Evolutionary conservation across 192 early-diverging fungal genomes (phyloP), one percentile per base, ranked within the genome.

Genomic region (Martensiomyces pterosporus): DNA sequence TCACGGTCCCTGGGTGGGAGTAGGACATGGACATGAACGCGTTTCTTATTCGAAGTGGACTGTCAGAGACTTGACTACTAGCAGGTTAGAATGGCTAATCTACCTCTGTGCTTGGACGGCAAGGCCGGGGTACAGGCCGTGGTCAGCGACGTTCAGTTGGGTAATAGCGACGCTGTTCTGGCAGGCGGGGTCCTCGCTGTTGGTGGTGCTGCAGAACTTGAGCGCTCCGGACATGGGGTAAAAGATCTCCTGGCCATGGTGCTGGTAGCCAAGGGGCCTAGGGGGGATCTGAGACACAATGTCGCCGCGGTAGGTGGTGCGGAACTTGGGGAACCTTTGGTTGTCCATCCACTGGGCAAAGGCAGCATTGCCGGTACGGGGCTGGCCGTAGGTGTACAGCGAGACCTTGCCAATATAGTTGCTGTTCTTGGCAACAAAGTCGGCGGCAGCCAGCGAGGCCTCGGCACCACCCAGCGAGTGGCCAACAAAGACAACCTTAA

Each of bases 381-480:
- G 39, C 39, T 41, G 17, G 39, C 39, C 39, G 39, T 41, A 41
- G 5, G 39, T 41, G 39, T 8, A 41, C 6, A 41, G 39, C 39
- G 5, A 12, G 6, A 32, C 12, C 29, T 32, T 32, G 12, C 29
- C 12, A 5, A 12, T 12, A 5, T 12, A 32, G 6, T 32, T 12
- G 29, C 6, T 5, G 12, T 32, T 5, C 12, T 32, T 32, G 5
- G 8, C 10, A 26, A 35, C 37, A 33, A 47, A 40, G 12, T 54
- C 41, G 26, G 36, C 38, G 12, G 54, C 45, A 13, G 44, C 54
- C 24, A 56, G 2, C 15, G 38, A 27, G 15, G 54, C 43, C 3
- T 39, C 23, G 2, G 54, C 54, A 4, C 51, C 51, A 12, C 51
- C 51, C 9, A 53, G 39, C 12, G 51, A 53, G 24, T 47, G 44